Evolutionary conservation across 208 protist genomes (phyloP).

Genomic region (Balamuthia mandrillaris): DNA sequence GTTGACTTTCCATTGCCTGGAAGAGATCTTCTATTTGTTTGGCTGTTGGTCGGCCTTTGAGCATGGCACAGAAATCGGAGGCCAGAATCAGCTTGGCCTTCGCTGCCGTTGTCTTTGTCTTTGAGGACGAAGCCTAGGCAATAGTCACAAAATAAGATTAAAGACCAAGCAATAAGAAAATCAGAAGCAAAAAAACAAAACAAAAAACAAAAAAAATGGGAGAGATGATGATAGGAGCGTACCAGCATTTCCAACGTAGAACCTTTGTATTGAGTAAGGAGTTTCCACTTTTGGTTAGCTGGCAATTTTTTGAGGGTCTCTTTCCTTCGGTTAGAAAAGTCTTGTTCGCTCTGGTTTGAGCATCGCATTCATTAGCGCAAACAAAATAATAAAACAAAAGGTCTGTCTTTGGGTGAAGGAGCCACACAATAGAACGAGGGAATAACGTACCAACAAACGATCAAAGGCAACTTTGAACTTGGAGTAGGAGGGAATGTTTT

Average conservation of each 20-base stretch:
- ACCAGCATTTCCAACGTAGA: constrained; percentile 28
- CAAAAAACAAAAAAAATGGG: background rate
- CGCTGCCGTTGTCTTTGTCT: no score
- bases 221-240: background rate
- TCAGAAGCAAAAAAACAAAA: no score
- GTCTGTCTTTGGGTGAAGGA: background rate
- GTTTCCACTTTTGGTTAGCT: constrained; percentile 29
- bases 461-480: constrained; percentile 33
- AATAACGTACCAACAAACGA: constrained; percentile 14
- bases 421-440: background rate
- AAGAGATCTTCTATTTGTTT: background rate
- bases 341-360: background rate
- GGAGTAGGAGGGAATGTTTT: constrained; percentile 35
- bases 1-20: background rate
- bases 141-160: no score
- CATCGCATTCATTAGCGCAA: background rate
- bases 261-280: constrained; percentile 26
- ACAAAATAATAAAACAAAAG: background rate
- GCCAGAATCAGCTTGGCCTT: no score
- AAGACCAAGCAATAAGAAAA: no score
- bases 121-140: no score
- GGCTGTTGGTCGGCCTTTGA: constrained; percentile 11
- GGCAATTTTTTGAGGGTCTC: constrained; percentile 32
- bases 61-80: background rate
- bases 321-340: constrained; percentile 6